Percentiles rank a stretch among this genome's conserved stretches.
These are phyloP conservation scores for Apiotrichum mycotoxinovorans DNA, from an alignment of 1,284 basidiomycete species.

Conservation along the genomic window DNA sequence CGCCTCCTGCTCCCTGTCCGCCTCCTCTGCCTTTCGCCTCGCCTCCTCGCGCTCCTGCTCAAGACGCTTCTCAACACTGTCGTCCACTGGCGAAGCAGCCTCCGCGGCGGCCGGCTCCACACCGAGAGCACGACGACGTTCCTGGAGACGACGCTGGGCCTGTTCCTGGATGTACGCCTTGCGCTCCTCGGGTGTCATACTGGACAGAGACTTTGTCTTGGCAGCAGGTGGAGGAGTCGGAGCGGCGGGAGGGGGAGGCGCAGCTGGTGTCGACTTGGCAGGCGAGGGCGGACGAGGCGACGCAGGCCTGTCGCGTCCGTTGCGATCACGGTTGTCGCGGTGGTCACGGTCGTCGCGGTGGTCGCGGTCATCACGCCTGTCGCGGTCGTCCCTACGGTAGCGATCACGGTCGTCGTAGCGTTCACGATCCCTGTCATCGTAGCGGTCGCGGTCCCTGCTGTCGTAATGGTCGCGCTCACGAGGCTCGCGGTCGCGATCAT, in stretches of 20 bases:
- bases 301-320: constrained; percentile 24
- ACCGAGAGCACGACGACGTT: constrained; percentile 82
- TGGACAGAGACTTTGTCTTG: constrained; percentile 58
- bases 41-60: constrained; percentile 79
- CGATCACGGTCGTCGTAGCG: constrained; percentile 30
- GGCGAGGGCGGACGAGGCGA: constrained; percentile 14
- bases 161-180: constrained; percentile 74
- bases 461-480: constrained; percentile 18
- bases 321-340: constrained; percentile 31
- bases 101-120: constrained; percentile 59
- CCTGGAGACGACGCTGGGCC: constrained; percentile 78
- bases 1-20: constrained; percentile 73
- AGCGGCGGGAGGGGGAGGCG: constrained; percentile 29
- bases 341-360: constrained; percentile 24
- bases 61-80: constrained; percentile 73
- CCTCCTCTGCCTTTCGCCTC: constrained; percentile 69
- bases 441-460: constrained; percentile 31
- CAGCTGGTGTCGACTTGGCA: constrained; percentile 4
- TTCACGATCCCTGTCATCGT: constrained; percentile 28
- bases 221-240: constrained; percentile 52
- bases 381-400: constrained; percentile 24
- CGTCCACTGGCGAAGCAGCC: constrained; percentile 58
- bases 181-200: constrained; percentile 82
- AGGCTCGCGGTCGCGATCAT: constrained; percentile 31
- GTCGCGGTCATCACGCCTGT: constrained; percentile 36